Evolutionary conservation across 1,284 basidiomycete species (phyloP), one percentile per base, ranked within the genome.

Genomic region (Rhodotorula mucilaginosa): DNA sequence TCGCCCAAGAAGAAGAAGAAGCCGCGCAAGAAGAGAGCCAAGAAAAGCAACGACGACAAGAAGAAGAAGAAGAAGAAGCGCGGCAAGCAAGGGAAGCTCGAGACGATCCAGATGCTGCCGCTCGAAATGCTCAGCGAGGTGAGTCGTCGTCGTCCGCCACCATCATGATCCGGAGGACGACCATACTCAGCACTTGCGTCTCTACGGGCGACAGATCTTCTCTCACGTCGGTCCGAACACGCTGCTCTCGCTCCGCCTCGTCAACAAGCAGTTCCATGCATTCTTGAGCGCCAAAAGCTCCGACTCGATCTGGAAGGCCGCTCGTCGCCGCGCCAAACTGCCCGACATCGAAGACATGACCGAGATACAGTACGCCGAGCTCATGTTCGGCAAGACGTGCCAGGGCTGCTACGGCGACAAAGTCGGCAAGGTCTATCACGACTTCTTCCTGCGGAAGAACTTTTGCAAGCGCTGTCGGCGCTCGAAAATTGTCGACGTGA

Each of bases 61-160:
- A 54, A 39, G 21, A 34, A 26, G 44, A 58, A 44, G 52, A 10
- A 12, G 23, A 44, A 48, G 23, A 8, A 0, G 18, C 16, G 3
- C 44, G n/a, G 19, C 29, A 47, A 52, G 44, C 21, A 31, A 39
- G 64, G 52, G 2, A 57, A 39, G 52, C 31, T 48, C 47, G 58
- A 65, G 57, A 19, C 47, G 10, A 26, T 72, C 44, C 39, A 62
- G 26, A 51, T 31, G 7, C 56, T 72, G n/a, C 70, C 70, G 21
- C 31, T 68, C 63, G 70, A 72, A 48, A 39, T 72, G 18, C 44
- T 72, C 48, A 5, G 29, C 59, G 70, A 68, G 60, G 67, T 68
- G 39, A 56, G 64, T 49, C 34, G 5, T 12, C 46, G 18, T 18
- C 16, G 12, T 16, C 8, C 51, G 34, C 23, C 18, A 12, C 34